A percentile compares a stretch with the other conserved stretches of the same genome.
These are phyloP conservation scores for Amaranthus hypochondriacus DNA, from an alignment of 148 eudicot species.

Conservation along the genomic window DNA sequence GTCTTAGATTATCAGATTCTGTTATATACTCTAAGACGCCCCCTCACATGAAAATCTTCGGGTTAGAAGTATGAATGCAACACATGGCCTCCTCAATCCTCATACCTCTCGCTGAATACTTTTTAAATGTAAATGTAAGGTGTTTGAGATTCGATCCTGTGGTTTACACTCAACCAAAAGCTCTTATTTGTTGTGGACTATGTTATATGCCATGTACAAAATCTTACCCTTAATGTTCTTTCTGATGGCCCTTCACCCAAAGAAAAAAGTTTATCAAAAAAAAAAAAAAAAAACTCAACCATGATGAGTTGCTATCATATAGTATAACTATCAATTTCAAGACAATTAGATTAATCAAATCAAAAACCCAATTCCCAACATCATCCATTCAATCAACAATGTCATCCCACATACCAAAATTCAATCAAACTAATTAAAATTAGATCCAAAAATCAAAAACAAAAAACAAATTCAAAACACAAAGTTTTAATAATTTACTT, in stretches of 20 bases:
- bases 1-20: no score
- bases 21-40: no score
- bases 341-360: background rate
- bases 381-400: background rate
- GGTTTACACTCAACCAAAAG: no score
- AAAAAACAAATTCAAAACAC: background rate
- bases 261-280: background rate
- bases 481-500: conserved; percentile 34
- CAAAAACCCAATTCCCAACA: conserved; percentile 10
- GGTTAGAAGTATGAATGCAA: no score
- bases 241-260: background rate
- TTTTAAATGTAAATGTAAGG: no score
- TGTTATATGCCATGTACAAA: no score
- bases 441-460: conserved; percentile 3
- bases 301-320: background rate
- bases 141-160: no score
- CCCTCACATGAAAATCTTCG: no score
- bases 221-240: no score
- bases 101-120: no score
- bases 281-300: background rate
- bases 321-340: background rate
- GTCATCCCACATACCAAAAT: background rate
- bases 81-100: no score
- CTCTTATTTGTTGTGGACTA: no score
- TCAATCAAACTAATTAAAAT: background rate